Evolutionary conservation across 2,329 filamentous ascomycete genomes (phyloP), one percentile per base, ranked within the genome.

Genomic region (Neopestalotiopsis sp.): DNA sequence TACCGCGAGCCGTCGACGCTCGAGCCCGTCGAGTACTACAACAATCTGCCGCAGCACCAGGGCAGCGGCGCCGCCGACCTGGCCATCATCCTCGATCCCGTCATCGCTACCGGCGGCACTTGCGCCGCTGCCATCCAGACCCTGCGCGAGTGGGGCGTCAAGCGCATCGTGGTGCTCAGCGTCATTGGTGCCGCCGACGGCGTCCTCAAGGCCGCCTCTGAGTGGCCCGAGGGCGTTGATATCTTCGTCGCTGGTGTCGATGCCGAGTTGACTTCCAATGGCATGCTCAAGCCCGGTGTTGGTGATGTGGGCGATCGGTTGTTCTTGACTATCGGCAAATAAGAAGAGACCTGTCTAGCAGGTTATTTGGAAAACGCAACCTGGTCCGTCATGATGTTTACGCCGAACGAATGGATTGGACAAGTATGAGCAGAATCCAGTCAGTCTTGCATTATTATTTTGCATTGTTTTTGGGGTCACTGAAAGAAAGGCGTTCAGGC

Each of bases 21-120:
- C 68, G 90, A 94, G 76, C 94, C 95, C 3, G 95, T 98, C 69
- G 95, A 97, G 82, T 97, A 98, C 88, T 98, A 98, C 88, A 98
- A 98, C 86, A 97, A 97, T 81, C 90, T 98, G 24, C 94, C 94
- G 45, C 91, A 93, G 81, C 92, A 94, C 82, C 78, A 85, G 52
- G 77, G 84, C 74, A 10, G 45, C 30, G 59, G 13, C 59, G 74
- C 78, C 58, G 82, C 82, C 59, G 84, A 80, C 69, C 85, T 97
- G 13, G 94, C 94, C 69, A 92, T 98, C 77, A 84, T 98, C 67
- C 88, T 97, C 62, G 95, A 98, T 78, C 96, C 95, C 3, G 89
- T 98, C 74, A 97, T 98, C 77, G 96, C 95, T 1, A 98, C 96
- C 0, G 95, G 95, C 49, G 94, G 94, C 1, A 98, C 95, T 2